Evolutionary conservation across 1,284 basidiomycete genomes (phyloP).

Genomic region (Waitea zeae): DNA sequence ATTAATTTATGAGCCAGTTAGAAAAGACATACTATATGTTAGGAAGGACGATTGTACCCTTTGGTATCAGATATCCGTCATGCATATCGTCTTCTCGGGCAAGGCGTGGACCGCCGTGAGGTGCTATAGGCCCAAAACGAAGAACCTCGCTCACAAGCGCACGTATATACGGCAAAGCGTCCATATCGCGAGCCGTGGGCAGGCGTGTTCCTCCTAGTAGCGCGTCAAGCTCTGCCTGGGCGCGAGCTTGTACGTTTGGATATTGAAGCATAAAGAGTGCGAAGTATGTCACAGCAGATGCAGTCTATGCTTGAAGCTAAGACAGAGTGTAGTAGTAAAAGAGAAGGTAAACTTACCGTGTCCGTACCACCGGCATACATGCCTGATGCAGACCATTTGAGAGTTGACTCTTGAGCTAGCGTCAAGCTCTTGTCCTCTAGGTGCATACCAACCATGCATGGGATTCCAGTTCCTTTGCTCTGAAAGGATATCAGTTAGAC

Average conservation of each 20-base stretch:
- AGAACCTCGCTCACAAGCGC: slow-evolving; percentile 20
- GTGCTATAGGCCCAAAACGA: not conserved
- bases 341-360: no score
- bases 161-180: slow-evolving; percentile 18
- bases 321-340: no score
- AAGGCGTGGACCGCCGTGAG: slow-evolving; percentile 2
- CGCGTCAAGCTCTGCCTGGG: slow-evolving; percentile 20
- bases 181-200: slow-evolving; percentile 17
- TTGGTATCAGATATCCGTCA: slow-evolving; percentile 1
- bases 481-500: no score
- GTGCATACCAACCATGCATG: no score
- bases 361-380: no score
- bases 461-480: no score
- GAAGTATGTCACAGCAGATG: slow-evolving; percentile 12
- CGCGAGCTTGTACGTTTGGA: slow-evolving; percentile 17
- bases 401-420: no score
- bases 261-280: slow-evolving; percentile 17
- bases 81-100: slow-evolving; percentile 3
- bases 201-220: slow-evolving; percentile 15
- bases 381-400: no score
- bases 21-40: slow-evolving; percentile 4
- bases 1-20: no score
- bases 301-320: no score
- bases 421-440: no score
- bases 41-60: slow-evolving; percentile 3